Base-by-base conservation (phyloP, 768 basidiomycete species). In the Boletellus emodensis region DNA sequence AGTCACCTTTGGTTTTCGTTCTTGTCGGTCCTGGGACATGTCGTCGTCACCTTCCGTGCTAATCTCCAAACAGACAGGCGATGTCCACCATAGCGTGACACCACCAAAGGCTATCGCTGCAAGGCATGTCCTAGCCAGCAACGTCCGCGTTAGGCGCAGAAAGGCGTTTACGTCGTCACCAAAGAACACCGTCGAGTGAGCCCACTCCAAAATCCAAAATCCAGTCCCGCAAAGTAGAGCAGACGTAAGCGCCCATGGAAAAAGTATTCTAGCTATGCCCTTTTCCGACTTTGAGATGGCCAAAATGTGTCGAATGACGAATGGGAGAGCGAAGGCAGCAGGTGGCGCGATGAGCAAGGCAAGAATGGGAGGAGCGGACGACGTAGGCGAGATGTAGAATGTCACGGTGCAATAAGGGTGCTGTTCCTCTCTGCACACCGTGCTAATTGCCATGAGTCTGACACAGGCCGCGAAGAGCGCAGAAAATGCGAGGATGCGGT, bases 341-440 rank as follows among this genome's bases (percentile, higher is more conserved):
- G 81, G 81, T 7, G 86, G 61, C 14, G 81, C 74, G n/a, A 84
- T 65, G 17, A 80, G 52, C 20, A 93, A 69, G 7, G 86, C 78
- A 28, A 74, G 70, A 1, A 71, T 42, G 0, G 90, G 86, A 0
- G 90, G 82, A 3, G 83, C 72, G 7, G 88, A 82, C 0, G 83
- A 69, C 9, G 84, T 77, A 0, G 84, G 80, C 0, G 88, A 87
- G 1, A 83, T 73, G 64, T 89, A 96, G 72, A 94, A 98, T 1
- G 95, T 94, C 47, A 94, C 86, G 54, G 79, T 75, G 63, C 96
- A 99, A 65, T 82, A 87, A 0, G 91, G 85, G 36, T 90, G 84
- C 67, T 97, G 95, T 63, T 98, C 95, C 66, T 99, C 95, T 54
- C 96, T 76, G 62, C 95, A 98, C 9, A 93, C 81, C 0, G 94